phyloP scores from a whole-genome alignment of 805 yeast genomes.

The Scheffersomyces amazonensis region DNA sequence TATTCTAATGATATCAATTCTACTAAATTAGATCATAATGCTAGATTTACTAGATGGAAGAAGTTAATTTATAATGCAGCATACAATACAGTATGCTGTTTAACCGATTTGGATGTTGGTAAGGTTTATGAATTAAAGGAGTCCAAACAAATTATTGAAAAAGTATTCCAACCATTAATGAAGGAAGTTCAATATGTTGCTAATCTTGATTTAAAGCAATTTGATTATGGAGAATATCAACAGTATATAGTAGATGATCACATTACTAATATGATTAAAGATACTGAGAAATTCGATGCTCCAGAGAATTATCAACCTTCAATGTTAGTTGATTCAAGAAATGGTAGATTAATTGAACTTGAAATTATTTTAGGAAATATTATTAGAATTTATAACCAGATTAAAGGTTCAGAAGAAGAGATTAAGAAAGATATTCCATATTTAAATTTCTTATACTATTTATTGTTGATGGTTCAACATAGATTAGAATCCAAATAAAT shows the following conservation, averaged over 20 bases:
- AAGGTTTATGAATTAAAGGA: conserved; percentile 30
- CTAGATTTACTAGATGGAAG: conserved; percentile 47
- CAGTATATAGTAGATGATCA: conserved; percentile 13
- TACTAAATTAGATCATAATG: conserved; percentile 19
- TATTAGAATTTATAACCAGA: conserved; percentile 13
- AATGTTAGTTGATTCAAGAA: conserved; percentile 66
- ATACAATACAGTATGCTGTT: conserved; percentile 50
- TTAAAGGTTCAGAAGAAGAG: conserved; percentile 13
- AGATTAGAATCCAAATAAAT: no score
- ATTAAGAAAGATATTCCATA: not conserved
- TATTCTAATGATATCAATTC: conserved; percentile 20
- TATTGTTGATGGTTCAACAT: conserved; percentile 16
- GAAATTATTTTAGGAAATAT: conserved; percentile 73
- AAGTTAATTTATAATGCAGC: conserved; percentile 71
- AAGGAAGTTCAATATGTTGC: conserved; percentile 16
- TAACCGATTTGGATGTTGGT: conserved; percentile 27
- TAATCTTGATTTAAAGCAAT: conserved; percentile 17
- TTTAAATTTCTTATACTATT: conserved; percentile 17
- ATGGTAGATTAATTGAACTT: conserved; percentile 66
- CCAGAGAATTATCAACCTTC: conserved; percentile 64
- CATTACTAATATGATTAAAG: conserved; percentile 10
- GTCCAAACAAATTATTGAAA: conserved; percentile 16
- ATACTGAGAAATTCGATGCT: conserved; percentile 38
- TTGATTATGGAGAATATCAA: conserved; percentile 3
- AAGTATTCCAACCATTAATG: conserved; percentile 18